Base-by-base conservation (phyloP, 176 grass and related monocot species). In the Oryza glumipatula region DNA sequence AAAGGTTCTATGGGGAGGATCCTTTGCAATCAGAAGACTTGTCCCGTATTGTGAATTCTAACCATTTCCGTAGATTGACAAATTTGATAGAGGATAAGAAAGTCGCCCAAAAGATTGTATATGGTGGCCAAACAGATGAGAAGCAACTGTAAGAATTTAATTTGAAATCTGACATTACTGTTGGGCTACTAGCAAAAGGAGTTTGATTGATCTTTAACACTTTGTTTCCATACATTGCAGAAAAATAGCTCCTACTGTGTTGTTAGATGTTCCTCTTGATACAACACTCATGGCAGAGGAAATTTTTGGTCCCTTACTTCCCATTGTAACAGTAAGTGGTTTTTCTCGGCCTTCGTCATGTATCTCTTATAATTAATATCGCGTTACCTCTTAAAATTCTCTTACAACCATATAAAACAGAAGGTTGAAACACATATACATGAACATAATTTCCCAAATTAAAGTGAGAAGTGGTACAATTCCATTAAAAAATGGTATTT, bases 291-390 rank as follows among this genome's bases (percentile, higher is more conserved):
- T 98, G 96, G 80, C 76, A 0, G 80, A 9, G 22, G 96, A 98
- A 51, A 90, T 98, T 64, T 98, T 98, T 68, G 96, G 96, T 12
- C 96, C 96, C 38, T 65, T 89, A 17, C 93, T 98, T 67, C 96
- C 96, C 11, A 98, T 98, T 23, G 10, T 95, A 63, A 98, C 91
- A 44, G 96, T 98, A 51, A 86, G 90, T 85, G 41, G 36, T 51
- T 21, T 60, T 82, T 47, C 26, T 88, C 26, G 46, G 38, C 21
- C 65, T 44, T 76, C 15, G 32, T 68, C 32, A 26, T 19, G 26
- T 64, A 14, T 51, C 22, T 70, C 10, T 35, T 78, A 32, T 17
- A 77, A 84, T 48, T 70, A n/a, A 68, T 28, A 12, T 84, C 12
- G 9, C 24, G 1, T 77, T 10, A 7, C 19, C 8, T 22, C 58